Percentiles rank a stretch among this genome's conserved stretches.
These are phyloP conservation scores for Amborella trichopoda DNA, from an alignment of 164 flowering plant species.

Conservation along the genomic window DNA sequence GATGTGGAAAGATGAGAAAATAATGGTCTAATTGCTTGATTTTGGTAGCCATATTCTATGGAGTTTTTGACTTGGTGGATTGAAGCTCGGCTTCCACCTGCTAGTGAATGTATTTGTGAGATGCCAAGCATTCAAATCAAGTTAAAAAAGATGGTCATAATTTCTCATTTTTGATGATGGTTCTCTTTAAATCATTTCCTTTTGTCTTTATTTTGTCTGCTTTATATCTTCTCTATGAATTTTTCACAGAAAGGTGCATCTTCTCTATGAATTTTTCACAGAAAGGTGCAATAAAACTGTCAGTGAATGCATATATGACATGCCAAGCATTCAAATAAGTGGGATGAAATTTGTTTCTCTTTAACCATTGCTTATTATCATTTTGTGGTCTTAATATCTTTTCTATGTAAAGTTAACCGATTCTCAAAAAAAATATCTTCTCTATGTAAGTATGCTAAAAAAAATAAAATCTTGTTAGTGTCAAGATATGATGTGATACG, in stretches of 20 bases:
- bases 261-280: not conserved
- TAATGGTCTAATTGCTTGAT: slow-evolving; percentile 26
- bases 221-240: not conserved
- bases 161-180: not conserved
- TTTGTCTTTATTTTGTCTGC: not conserved
- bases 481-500: no score
- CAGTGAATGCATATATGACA: no score
- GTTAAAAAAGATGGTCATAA: not conserved
- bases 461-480: no score
- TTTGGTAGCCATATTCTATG: slow-evolving; percentile 35
- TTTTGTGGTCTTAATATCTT: no score
- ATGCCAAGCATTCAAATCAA: not conserved
- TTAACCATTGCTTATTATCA: no score
- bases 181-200: not conserved
- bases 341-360: no score
- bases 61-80: slow-evolving; percentile 49
- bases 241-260: not conserved
- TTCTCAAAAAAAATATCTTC: no score
- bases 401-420: no score
- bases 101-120: not conserved
- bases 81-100: slow-evolving; percentile 49
- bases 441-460: no score
- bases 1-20: slow-evolving; percentile 72
- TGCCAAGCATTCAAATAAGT: no score
- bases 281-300: not conserved